A percentile compares a stretch with the other conserved stretches of the same genome.
Evolutionary conservation across 345 rosid species (phyloP).

Genomic region (Eucalyptus urophylla): DNA sequence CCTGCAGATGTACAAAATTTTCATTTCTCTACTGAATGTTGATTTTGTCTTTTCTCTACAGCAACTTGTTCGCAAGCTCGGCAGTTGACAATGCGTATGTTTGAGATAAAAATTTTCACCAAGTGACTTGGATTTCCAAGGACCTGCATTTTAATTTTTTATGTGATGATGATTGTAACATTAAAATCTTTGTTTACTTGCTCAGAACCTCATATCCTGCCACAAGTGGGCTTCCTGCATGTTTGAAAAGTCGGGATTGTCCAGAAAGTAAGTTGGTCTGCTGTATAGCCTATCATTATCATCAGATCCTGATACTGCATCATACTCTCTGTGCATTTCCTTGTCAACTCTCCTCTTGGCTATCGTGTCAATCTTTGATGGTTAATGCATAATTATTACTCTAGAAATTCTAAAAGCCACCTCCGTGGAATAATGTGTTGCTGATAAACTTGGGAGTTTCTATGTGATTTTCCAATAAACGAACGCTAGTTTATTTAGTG

Average conservation of each 20-base stretch:
- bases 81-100: slow-evolving; percentile 11
- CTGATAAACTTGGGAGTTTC: background rate
- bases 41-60: background rate
- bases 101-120: background rate
- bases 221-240: background rate
- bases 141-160: background rate
- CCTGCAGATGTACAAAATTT: background rate
- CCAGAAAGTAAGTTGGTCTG: slow-evolving; percentile 3
- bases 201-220: background rate
- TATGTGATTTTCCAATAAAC: background rate
- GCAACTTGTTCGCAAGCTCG: slow-evolving; percentile 29
- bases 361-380: background rate
- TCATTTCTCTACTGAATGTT: background rate
- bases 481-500: background rate
- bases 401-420: background rate
- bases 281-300: background rate
- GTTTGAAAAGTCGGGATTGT: background rate
- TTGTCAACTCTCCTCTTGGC: background rate
- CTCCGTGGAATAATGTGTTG: background rate
- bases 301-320: background rate
- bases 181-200: background rate
- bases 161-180: background rate
- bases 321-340: background rate
- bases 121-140: background rate
- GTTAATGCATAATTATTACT: background rate